These are phyloP conservation scores for Arctium minus DNA, from an alignment of 129 eudicot species.

Conservation along the genomic window DNA sequence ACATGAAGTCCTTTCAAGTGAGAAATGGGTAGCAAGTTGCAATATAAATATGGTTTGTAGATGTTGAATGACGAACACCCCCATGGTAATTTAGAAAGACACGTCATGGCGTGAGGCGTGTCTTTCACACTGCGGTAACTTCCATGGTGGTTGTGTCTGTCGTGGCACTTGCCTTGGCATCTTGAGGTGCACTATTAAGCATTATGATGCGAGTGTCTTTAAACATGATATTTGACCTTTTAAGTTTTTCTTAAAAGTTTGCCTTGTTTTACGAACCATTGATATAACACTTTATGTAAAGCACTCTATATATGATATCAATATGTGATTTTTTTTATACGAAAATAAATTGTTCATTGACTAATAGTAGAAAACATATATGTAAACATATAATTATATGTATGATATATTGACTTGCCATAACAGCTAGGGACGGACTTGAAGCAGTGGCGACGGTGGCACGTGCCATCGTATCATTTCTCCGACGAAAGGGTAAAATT, in stretches of 20 bases:
- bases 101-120: neutral
- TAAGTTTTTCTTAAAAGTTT: neutral
- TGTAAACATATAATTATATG: neutral
- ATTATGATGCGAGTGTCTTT: neutral
- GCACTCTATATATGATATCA: neutral
- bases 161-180: no score
- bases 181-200: neutral
- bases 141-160: neutral
- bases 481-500: no score
- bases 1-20: slow-evolving; percentile 9
- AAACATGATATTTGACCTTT: neutral
- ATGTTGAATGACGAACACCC: neutral
- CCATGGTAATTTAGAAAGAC: no score
- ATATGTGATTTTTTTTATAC: neutral
- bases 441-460: no score
- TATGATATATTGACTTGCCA: neutral
- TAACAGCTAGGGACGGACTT: no score
- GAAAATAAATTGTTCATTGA: neutral
- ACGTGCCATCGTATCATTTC: no score
- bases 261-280: neutral
- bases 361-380: neutral
- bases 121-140: neutral
- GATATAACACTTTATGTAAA: neutral
- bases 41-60: neutral
- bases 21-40: neutral